A percentile compares a stretch with the other conserved stretches of the same genome.
Conservation (phyloP, 495 filamentous ascomycete species). For the Aspergillus biplanus region DNA sequence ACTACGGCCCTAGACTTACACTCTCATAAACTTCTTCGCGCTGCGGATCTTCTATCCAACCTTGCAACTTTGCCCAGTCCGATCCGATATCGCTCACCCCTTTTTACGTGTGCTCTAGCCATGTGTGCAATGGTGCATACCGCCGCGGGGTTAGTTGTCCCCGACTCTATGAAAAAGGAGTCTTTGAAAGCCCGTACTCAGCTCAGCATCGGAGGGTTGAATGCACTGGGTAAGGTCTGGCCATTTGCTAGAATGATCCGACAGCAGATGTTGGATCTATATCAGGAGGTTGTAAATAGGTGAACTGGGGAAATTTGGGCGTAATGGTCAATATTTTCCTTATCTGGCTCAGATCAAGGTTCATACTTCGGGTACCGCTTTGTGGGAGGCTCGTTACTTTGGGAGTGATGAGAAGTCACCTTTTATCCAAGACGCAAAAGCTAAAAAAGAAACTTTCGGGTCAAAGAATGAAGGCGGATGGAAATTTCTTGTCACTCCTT, state of each 20-base stretch:
- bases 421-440: no score
- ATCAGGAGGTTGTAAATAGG: conserved; percentile 22
- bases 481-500: no score
- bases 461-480: no score
- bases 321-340: no score
- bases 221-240: conserved; percentile 68
- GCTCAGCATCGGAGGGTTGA: conserved; percentile 73
- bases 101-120: conserved; percentile 73
- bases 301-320: neutral
- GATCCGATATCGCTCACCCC: conserved; percentile 69
- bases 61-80: conserved; percentile 73
- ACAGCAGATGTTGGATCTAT: conserved; percentile 55
- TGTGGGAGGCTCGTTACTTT: no score
- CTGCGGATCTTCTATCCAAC: conserved; percentile 69
- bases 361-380: no score
- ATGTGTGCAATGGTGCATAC: conserved; percentile 51
- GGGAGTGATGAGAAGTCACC: no score
- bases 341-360: no score
- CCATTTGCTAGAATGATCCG: conserved; percentile 64
- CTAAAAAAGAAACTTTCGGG: no score
- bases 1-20: conserved; percentile 51
- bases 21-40: conserved; percentile 69
- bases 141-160: conserved; percentile 38
- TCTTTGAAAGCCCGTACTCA: conserved; percentile 65
- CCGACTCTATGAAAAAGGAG: conserved; percentile 61